These are phyloP conservation scores for Cercospora sp. DNA, from an alignment of 2,329 filamentous ascomycete genomes.

Conservation along the genomic window DNA sequence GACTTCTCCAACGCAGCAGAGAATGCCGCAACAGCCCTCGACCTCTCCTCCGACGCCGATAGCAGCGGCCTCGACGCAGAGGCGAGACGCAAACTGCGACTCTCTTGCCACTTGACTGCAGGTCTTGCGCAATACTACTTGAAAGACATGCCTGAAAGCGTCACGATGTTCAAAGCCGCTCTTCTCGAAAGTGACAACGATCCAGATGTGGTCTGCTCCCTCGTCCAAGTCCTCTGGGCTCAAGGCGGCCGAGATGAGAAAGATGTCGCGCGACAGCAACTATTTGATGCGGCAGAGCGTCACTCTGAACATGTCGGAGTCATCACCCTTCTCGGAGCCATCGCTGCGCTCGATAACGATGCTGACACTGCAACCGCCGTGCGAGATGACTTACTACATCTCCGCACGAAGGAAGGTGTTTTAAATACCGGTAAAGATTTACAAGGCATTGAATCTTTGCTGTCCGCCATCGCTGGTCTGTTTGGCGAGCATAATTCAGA, in stretches of 20 bases:
- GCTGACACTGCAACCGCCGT: conserved; percentile 78
- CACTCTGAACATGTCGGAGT: conserved; percentile 75
- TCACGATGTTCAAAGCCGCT: conserved; percentile 77
- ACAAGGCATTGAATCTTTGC: conserved; percentile 69
- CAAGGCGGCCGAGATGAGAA: conserved; percentile 74
- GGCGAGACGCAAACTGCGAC: conserved; percentile 67
- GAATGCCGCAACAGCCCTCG: conserved; percentile 76
- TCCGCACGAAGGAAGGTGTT: conserved; percentile 68
- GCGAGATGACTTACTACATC: conserved; percentile 69
- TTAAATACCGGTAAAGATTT: conserved; percentile 59
- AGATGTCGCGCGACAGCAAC: conserved; percentile 71
- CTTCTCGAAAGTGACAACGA: conserved; percentile 73
- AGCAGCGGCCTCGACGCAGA: conserved; percentile 63
- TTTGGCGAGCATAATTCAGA: conserved; percentile 38
- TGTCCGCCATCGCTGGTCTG: conserved; percentile 70
- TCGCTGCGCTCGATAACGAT: conserved; percentile 80
- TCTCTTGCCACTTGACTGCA: conserved; percentile 83
- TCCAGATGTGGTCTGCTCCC: conserved; percentile 80
- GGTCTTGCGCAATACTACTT: conserved; percentile 79
- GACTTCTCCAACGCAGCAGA: conserved; percentile 70
- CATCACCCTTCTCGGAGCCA: conserved; percentile 77
- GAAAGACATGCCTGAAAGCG: conserved; percentile 65
- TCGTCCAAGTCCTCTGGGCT: conserved; percentile 92
- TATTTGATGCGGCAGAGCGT: conserved; percentile 77
- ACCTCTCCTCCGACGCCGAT: conserved; percentile 72